Evolutionary conservation across 2,329 filamentous ascomycete species (phyloP).

Genomic region (Hysterium pulicare): DNA sequence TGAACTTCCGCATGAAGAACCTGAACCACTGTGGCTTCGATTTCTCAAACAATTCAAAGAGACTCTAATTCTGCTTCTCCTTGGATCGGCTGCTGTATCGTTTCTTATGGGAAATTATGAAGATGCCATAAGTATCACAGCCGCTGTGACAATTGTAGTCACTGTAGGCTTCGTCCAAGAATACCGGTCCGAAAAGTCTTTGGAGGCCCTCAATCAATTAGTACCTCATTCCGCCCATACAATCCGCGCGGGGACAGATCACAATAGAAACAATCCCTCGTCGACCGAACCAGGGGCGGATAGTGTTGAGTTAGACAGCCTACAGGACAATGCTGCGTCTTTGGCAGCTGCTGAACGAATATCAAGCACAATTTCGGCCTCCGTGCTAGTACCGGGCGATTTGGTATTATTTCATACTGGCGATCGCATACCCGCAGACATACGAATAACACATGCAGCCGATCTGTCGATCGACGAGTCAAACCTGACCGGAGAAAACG

Average conservation of each 20-base stretch:
- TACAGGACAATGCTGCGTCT: constrained; percentile 54
- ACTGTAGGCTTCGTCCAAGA: constrained; percentile 95
- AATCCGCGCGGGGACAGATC: constrained; percentile 56
- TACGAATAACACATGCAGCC: constrained; percentile 85
- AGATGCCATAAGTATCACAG: constrained; percentile 91
- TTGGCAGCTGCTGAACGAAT: constrained; percentile 66
- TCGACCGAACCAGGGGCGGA: constrained; percentile 24
- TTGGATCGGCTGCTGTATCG: constrained; percentile 83
- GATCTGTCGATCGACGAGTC: constrained; percentile 95
- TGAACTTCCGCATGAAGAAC: constrained; percentile 89
- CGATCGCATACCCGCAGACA: constrained; percentile 92
- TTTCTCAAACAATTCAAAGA: constrained; percentile 98
- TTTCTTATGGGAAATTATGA: constrained; percentile 90
- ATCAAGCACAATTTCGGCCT: constrained; percentile 81
- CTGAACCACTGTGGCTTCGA: constrained; percentile 90
- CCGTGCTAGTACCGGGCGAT: constrained; percentile 86
- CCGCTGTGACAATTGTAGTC: constrained; percentile 95
- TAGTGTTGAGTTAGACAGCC: constrained; percentile 47
- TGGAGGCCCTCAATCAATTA: constrained; percentile 88
- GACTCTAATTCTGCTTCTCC: constrained; percentile 85
- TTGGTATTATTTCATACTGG: constrained; percentile 92
- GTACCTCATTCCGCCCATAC: constrained; percentile 95
- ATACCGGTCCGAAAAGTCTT: constrained; percentile 94
- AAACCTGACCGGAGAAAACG: constrained; percentile 94
- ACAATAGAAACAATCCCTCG: constrained; percentile 15